These are phyloP conservation scores for Bertia moriformis DNA, from an alignment of 2,329 filamentous ascomycete species.

Conservation along the genomic window DNA sequence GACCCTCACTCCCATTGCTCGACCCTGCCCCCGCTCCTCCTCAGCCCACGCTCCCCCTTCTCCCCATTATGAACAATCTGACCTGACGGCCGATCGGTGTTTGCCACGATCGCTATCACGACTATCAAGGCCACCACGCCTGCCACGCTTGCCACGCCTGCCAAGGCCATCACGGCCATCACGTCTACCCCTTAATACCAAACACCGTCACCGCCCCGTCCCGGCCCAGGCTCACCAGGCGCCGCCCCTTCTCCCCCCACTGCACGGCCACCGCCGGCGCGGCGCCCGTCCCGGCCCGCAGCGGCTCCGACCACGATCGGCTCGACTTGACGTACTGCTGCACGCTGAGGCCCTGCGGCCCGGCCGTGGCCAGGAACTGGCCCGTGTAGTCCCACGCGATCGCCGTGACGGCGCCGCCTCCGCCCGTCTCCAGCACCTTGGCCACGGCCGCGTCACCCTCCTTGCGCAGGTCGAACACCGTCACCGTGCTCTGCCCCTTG, in stretches of 20 bases:
- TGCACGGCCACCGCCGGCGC: conserved; percentile 57
- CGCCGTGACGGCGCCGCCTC: conserved; percentile 56
- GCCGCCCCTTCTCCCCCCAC: conserved; percentile 66
- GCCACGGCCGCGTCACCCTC: conserved; percentile 67
- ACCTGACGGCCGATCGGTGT: too few species aligned
- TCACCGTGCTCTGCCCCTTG: conserved; percentile 63
- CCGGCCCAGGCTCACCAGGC: conserved; percentile 60
- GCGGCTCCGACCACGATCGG: conserved; percentile 78
- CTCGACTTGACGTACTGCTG: conserved; percentile 77
- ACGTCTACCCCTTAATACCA: conserved; percentile 33
- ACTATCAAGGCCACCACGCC: too few species aligned
- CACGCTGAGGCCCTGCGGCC: conserved; percentile 67
- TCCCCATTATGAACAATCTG: too few species aligned
- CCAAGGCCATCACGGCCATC: too few species aligned
- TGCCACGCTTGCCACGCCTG: too few species aligned
- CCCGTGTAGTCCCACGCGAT: conserved; percentile 89
- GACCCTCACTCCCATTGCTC: too few species aligned
- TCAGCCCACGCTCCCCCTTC: too few species aligned
- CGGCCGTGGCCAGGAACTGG: conserved; percentile 75
- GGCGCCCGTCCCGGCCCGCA: conserved; percentile 63
- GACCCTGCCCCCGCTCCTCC: too few species aligned
- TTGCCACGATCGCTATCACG: too few species aligned
- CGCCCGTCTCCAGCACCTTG: conserved; percentile 73
- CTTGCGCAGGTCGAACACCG: conserved; percentile 86
- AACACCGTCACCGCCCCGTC: conserved; percentile 66